These are phyloP conservation scores for Inosperma sp. DNA, from an alignment of 768 basidiomycete species.

Conservation along the genomic window DNA sequence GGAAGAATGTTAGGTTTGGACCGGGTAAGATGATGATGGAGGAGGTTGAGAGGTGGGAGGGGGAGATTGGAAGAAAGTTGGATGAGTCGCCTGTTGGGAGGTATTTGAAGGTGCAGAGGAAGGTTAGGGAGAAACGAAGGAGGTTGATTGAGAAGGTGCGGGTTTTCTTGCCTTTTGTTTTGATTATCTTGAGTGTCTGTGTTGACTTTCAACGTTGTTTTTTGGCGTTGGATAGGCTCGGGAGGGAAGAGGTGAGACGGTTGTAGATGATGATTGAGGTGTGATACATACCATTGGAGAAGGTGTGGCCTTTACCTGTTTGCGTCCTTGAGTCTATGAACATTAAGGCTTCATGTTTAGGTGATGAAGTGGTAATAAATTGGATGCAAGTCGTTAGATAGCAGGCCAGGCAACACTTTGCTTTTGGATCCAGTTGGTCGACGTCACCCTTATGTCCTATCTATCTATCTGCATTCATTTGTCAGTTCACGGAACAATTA, in stretches of 20 bases:
- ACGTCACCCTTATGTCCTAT: too few species aligned
- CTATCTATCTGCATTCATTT: too few species aligned
- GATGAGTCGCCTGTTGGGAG: slow-evolving; percentile 72
- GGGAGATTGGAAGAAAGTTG: slow-evolving; percentile 46
- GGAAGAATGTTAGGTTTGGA: slow-evolving; percentile 67
- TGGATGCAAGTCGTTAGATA: too few species aligned
- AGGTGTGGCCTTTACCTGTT: too few species aligned
- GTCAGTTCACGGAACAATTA: too few species aligned
- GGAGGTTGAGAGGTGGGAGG: slow-evolving; percentile 75
- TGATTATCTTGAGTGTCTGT: not conserved
- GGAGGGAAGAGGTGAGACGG: slow-evolving; percentile 64
- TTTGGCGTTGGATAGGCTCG: slow-evolving; percentile 58
- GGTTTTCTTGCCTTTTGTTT: slow-evolving; percentile 8
- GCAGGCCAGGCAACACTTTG: too few species aligned
- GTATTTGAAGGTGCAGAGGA: slow-evolving; percentile 76
- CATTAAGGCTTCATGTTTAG: too few species aligned
- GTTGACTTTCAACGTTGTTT: too few species aligned
- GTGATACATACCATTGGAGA: too few species aligned
- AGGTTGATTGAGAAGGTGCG: slow-evolving; percentile 71
- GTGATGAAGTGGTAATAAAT: too few species aligned
- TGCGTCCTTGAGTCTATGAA: too few species aligned
- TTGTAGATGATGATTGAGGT: slow-evolving; percentile 42
- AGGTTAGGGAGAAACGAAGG: slow-evolving; percentile 70
- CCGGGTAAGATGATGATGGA: slow-evolving; percentile 66
- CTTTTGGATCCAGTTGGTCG: too few species aligned